These are phyloP conservation scores for Corniculantispora saksenae DNA, from an alignment of 2,329 filamentous ascomycete species.

Conservation along the genomic window DNA sequence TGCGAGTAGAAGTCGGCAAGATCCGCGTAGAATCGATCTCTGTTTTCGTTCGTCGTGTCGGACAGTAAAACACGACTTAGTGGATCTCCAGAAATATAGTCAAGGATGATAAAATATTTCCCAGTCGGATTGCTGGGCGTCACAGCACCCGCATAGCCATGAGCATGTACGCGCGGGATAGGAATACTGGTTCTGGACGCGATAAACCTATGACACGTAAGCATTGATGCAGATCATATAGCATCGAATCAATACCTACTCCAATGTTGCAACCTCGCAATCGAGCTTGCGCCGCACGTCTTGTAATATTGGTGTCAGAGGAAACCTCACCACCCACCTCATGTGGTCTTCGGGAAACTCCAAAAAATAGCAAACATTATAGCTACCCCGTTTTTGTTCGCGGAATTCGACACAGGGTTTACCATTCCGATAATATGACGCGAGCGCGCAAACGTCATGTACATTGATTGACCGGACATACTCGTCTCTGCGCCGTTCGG, in stretches of 20 bases:
- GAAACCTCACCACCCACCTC: conserved; percentile 16
- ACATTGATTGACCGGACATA: conserved; percentile 4
- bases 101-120: conserved; percentile 5
- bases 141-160: background rate
- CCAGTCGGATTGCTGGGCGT: conserved; percentile 2
- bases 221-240: background rate
- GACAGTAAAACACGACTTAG: background rate
- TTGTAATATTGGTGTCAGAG: conserved; percentile 1
- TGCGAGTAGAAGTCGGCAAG: conserved; percentile 7
- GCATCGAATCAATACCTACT: background rate
- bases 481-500: conserved; percentile 1
- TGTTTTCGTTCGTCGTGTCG: background rate
- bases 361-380: conserved; percentile 12
- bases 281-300: conserved; percentile 1
- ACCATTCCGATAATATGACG: background rate
- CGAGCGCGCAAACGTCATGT: conserved; percentile 1
- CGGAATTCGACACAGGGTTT: background rate
- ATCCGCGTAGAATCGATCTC: background rate
- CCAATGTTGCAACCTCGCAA: conserved; percentile 15
- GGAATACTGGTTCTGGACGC: conserved; percentile 1
- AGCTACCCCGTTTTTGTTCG: background rate
- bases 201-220: background rate
- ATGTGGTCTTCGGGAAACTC: background rate
- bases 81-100: conserved; percentile 1
- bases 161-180: background rate